Conservation (phyloP, 495 filamentous ascomycete genomes). For the Pyrenula aspistea region DNA sequence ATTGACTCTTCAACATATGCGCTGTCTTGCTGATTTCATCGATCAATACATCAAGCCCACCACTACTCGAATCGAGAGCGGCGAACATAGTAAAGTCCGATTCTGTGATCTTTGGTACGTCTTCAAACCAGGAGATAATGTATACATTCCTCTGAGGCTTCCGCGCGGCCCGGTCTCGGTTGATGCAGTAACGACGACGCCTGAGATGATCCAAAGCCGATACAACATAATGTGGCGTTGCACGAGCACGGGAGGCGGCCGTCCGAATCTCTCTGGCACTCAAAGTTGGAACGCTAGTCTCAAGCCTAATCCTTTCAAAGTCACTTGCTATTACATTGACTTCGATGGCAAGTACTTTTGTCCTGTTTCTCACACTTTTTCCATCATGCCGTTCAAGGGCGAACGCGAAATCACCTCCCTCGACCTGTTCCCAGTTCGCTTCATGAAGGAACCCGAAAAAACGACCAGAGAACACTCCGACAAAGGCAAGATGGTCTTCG, state of each 20-base stretch:
- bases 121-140: constrained; percentile 22
- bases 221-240: neutral
- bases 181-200: neutral
- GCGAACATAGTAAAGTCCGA: constrained; percentile 8
- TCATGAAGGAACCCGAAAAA: neutral
- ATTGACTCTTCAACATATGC: neutral
- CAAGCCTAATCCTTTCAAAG: constrained; percentile 3
- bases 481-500: constrained; percentile 21
- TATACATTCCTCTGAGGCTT: constrained; percentile 1
- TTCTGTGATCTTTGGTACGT: constrained; percentile 30
- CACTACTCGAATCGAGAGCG: neutral
- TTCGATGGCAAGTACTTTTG: constrained; percentile 29
- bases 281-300: neutral
- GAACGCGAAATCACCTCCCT: constrained; percentile 2
- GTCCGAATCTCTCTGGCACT: neutral
- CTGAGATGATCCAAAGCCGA: neutral
- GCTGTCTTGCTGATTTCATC: neutral
- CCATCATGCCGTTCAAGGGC: constrained; percentile 5
- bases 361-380: constrained; percentile 16
- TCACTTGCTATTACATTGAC: constrained; percentile 24
- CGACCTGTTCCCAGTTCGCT: constrained; percentile 3
- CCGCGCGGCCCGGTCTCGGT: neutral
- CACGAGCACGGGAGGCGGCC: neutral
- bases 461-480: constrained; percentile 4
- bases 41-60: neutral